Evolutionary conservation across 306 rosid genomes (phyloP).

Genomic region (Lagenaria siceraria): DNA sequence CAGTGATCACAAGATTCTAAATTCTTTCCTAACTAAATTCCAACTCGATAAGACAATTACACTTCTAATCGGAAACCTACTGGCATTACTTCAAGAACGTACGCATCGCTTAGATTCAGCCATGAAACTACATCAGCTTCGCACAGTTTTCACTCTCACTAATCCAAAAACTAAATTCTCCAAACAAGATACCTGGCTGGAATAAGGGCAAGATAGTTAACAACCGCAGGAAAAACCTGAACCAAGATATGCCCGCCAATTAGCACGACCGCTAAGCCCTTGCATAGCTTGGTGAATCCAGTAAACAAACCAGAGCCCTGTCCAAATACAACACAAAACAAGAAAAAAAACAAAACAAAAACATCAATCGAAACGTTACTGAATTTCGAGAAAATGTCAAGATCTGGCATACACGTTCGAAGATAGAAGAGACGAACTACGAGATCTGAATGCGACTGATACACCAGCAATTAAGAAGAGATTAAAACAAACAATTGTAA

Average conservation of each 20-base stretch:
- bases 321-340: not conserved
- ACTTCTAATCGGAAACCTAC: not conserved
- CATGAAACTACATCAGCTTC: not conserved
- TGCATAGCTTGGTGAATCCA: conserved; percentile 73
- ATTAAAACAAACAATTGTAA: not conserved
- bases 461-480: not conserved
- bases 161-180: not conserved
- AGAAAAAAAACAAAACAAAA: too few relatives aligned
- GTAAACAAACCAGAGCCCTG: conserved; percentile 43
- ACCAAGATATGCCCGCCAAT: conserved; percentile 54
- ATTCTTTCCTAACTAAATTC: not conserved
- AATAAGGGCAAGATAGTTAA: conserved; percentile 69
- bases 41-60: not conserved
- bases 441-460: conserved; percentile 2
- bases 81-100: not conserved
- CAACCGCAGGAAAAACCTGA: conserved; percentile 46
- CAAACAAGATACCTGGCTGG: conserved; percentile 51
- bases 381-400: not conserved
- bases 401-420: conserved; percentile 7
- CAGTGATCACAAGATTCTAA: not conserved
- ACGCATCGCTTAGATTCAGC: not conserved
- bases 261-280: conserved; percentile 57
- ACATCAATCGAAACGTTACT: not conserved
- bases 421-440: not conserved
- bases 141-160: not conserved